These are phyloP conservation scores for Diaporthe citriasiana DNA, from an alignment of 2,329 filamentous ascomycete genomes.

Conservation along the genomic window DNA sequence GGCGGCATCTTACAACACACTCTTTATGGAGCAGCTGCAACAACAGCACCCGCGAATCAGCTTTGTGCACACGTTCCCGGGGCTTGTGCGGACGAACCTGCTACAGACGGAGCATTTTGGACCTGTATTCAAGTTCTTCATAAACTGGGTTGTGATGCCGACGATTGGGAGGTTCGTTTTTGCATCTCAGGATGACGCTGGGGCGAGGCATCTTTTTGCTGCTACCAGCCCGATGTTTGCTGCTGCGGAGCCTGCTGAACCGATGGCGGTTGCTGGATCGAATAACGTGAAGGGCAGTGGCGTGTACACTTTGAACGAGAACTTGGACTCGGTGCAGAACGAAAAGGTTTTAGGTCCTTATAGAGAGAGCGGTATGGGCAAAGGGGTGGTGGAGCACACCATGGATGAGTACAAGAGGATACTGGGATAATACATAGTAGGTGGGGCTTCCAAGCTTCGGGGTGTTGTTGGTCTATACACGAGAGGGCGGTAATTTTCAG, in stretches of 20 bases:
- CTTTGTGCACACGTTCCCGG: constrained; percentile 53
- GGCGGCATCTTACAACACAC: constrained; percentile 62
- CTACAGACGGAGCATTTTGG: constrained; percentile 17
- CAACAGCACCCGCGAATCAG: constrained; percentile 54
- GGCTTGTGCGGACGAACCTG: constrained; percentile 45
- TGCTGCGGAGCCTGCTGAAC: constrained; percentile 15
- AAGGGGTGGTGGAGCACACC: constrained; percentile 13
- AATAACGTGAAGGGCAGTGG: constrained; percentile 1
- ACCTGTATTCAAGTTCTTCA: constrained; percentile 6
- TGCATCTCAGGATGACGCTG: constrained; percentile 9
- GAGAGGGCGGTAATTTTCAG: too few relatives aligned
- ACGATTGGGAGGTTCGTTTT: constrained; percentile 11
- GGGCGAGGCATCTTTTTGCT: constrained; percentile 20
- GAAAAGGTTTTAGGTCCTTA: constrained; percentile 15
- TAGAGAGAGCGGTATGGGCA: neutral
- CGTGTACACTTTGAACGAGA: constrained; percentile 22
- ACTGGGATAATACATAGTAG: too few relatives aligned
- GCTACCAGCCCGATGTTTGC: constrained; percentile 14
- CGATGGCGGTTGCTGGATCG: constrained; percentile 17
- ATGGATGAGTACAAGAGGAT: constrained; percentile 13
- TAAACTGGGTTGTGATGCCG: constrained; percentile 10
- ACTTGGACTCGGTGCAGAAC: constrained; percentile 6
- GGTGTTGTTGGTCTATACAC: too few relatives aligned
- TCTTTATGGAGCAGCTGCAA: constrained; percentile 63
- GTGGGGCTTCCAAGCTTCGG: too few relatives aligned